Conservation (phyloP, 305 asterid genomes). For the Petunia hybrid region DNA sequence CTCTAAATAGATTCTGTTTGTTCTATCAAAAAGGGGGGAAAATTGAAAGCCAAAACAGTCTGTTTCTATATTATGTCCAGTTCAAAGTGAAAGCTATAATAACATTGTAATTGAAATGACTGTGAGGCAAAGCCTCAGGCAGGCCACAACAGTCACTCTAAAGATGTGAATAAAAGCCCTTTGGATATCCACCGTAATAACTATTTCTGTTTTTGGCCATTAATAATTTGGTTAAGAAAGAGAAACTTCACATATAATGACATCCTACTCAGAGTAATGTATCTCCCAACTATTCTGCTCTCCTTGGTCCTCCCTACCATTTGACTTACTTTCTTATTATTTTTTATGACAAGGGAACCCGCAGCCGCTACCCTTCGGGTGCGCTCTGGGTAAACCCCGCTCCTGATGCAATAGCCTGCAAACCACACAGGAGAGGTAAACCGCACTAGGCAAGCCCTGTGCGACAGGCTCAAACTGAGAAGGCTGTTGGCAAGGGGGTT, state of each 20-base stretch:
- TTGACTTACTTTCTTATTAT: background rate
- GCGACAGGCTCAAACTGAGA: too few species aligned
- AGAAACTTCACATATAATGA: background rate
- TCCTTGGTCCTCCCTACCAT: background rate
- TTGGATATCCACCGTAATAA: background rate
- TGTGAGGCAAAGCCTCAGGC: background rate
- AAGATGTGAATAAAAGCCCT: background rate
- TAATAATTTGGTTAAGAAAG: background rate
- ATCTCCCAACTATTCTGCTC: background rate
- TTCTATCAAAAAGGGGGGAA: too few species aligned
- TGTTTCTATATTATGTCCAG: too few species aligned
- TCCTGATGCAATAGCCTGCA: too few species aligned
- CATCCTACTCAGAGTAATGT: conserved; percentile 18
- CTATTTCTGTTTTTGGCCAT: background rate
- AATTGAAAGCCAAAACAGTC: too few species aligned
- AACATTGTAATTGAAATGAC: background rate
- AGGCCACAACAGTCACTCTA: conserved; percentile 19
- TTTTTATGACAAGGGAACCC: background rate
- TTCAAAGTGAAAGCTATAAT: too few species aligned
- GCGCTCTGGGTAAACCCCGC: too few species aligned
- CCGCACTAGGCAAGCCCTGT: too few species aligned
- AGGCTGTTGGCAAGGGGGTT: too few species aligned
- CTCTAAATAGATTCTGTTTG: too few species aligned
- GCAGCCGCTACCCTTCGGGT: too few species aligned
- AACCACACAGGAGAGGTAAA: too few species aligned